These are phyloP conservation scores for Sordariomycetes sp. DNA, from an alignment of 2,329 filamentous ascomycete species.

Conservation along the genomic window DNA sequence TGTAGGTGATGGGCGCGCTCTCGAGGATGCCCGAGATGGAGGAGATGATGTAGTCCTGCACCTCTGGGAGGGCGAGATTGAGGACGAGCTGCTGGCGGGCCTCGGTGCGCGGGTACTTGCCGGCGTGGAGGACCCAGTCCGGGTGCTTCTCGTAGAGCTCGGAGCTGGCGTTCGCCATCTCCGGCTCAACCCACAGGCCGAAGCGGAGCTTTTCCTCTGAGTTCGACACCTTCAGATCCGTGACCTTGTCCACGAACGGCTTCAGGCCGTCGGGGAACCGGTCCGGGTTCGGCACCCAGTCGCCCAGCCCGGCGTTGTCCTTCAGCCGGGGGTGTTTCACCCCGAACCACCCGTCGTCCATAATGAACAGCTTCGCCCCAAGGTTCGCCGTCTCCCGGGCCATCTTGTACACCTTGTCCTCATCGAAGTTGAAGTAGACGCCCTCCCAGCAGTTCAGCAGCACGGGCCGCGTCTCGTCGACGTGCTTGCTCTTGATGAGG, in stretches of 20 bases:
- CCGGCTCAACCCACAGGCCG: conserved; percentile 57
- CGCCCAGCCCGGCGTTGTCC: conserved; percentile 48
- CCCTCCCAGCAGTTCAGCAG: conserved; percentile 60
- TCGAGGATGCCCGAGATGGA: conserved; percentile 43
- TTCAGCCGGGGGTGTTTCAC: conserved; percentile 47
- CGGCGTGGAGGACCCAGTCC: conserved; percentile 52
- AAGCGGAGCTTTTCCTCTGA: conserved; percentile 41
- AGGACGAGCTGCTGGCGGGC: conserved; percentile 49
- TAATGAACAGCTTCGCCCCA: conserved; percentile 52
- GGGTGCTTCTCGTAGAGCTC: conserved; percentile 50
- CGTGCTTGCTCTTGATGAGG: conserved; percentile 46
- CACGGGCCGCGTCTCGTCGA: conserved; percentile 36
- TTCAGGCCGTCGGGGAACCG: conserved; percentile 48
- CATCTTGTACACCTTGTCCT: conserved; percentile 41
- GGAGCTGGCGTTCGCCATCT: conserved; percentile 57
- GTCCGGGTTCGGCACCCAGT: conserved; percentile 48
- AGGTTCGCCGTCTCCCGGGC: conserved; percentile 45
- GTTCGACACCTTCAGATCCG: conserved; percentile 33
- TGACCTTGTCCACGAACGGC: conserved; percentile 39
- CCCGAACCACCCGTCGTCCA: conserved; percentile 61
- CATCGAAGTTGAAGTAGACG: conserved; percentile 46
- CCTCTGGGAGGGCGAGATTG: conserved; percentile 48
- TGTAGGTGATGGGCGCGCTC: conserved; percentile 42
- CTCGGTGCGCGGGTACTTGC: conserved; percentile 42
- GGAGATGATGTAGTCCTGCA: conserved; percentile 51